Percentiles rank a stretch among this genome's conserved stretches.
Evolutionary conservation across 2,329 filamentous ascomycete species (phyloP).

Genomic region (Apiospora phragmitis): DNA sequence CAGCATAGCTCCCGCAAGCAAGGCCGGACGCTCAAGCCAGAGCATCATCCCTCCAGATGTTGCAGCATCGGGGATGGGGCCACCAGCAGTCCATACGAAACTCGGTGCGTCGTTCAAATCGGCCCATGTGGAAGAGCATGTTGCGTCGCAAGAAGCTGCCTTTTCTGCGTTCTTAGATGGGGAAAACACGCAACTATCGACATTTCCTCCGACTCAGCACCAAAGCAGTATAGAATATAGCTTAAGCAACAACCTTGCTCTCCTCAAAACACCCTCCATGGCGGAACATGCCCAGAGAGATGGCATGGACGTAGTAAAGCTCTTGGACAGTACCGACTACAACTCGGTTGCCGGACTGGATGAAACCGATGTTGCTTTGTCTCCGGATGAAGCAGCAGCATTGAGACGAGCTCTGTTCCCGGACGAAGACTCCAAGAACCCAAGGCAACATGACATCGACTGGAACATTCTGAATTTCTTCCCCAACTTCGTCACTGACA

Average conservation of each 20-base stretch:
- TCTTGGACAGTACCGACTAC: slow-evolving; percentile 24
- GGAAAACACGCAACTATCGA: slow-evolving; percentile 21
- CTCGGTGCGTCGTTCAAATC: slow-evolving; percentile 25
- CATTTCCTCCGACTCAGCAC: neutral
- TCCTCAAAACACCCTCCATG: neutral
- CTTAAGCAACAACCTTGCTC: neutral
- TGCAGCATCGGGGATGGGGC: neutral
- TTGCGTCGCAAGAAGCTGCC: slow-evolving; percentile 32
- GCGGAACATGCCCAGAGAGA: slow-evolving; percentile 18
- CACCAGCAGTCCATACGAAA: neutral
- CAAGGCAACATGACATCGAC: slow-evolving; percentile 15
- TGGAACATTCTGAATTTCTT: slow-evolving; percentile 54
- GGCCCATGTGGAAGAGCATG: slow-evolving; percentile 28
- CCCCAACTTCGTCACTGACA: slow-evolving; percentile 40
- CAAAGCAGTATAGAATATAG: neutral
- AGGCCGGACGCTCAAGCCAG: neutral
- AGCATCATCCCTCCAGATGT: slow-evolving; percentile 1
- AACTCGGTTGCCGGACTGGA: slow-evolving; percentile 20
- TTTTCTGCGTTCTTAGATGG: slow-evolving; percentile 39
- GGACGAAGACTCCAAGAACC: slow-evolving; percentile 10
- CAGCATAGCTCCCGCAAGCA: neutral
- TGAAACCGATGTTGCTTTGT: slow-evolving; percentile 18
- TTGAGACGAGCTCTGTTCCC: slow-evolving; percentile 29
- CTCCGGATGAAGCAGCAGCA: slow-evolving; percentile 20
- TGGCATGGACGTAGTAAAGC: slow-evolving; percentile 28